Evolutionary conservation across 2,329 filamentous ascomycete genomes (phyloP).

Genomic region (Emericellopsis atlantica): DNA sequence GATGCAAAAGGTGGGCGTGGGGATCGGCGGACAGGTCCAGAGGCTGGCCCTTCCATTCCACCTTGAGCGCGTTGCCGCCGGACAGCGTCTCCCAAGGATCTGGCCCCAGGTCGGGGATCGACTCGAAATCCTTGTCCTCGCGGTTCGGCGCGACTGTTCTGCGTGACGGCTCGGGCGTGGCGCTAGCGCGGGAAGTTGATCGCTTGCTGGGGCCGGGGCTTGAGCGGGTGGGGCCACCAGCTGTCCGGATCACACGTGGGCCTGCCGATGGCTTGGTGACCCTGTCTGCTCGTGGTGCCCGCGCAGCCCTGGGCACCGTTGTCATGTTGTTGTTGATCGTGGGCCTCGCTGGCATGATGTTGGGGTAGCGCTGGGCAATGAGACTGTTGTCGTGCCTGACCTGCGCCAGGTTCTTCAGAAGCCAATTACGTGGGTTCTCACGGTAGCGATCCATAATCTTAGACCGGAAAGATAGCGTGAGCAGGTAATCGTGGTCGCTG

Average conservation of each 20-base stretch:
- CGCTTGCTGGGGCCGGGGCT: constrained; percentile 4
- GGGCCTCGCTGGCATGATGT: constrained; percentile 30
- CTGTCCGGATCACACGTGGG: constrained; percentile 22
- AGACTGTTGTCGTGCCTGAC: constrained; percentile 33
- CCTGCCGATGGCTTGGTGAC: constrained; percentile 19
- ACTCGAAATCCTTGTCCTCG: constrained; percentile 70
- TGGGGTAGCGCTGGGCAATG: constrained; percentile 21
- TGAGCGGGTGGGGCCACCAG: constrained; percentile 8
- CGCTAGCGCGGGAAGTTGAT: constrained; percentile 23
- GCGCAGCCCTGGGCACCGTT: constrained; percentile 15
- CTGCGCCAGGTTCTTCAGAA: constrained; percentile 34
- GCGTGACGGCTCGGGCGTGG: constrained; percentile 36
- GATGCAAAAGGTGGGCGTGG: constrained; percentile 57
- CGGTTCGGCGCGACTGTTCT: constrained; percentile 51
- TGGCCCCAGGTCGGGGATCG: constrained; percentile 62
- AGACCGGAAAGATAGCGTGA: constrained; percentile 38
- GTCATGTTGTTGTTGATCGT: constrained; percentile 5
- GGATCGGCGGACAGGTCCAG: constrained; percentile 66
- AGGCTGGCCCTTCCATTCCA: constrained; percentile 75
- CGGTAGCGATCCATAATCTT: constrained; percentile 33
- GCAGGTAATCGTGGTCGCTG: constrained; percentile 37
- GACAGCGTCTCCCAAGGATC: constrained; percentile 49
- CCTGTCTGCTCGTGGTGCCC: constrained; percentile 18
- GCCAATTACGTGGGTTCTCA: constrained; percentile 31
- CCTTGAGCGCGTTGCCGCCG: constrained; percentile 60